Percentiles rank a stretch among this genome's conserved stretches.
These are phyloP conservation scores for Colletotrichum spinosum DNA, from an alignment of 2,329 filamentous ascomycete genomes.

Conservation along the genomic window DNA sequence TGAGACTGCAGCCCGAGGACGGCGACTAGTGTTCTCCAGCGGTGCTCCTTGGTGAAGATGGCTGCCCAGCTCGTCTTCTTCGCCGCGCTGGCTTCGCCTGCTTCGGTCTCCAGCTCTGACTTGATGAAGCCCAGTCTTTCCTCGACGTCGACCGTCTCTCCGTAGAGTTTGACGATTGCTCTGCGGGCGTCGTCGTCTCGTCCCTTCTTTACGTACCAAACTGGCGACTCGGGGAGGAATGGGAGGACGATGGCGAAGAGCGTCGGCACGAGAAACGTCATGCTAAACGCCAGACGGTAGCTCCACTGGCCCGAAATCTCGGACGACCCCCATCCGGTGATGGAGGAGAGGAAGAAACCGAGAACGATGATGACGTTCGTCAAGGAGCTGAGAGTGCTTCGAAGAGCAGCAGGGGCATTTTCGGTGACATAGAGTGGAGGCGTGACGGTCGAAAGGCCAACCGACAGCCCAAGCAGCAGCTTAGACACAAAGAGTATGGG, in stretches of 20 bases:
- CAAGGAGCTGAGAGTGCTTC: slow-evolving; percentile 43
- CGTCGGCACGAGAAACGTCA: slow-evolving; percentile 44
- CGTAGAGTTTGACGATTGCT: slow-evolving; percentile 42
- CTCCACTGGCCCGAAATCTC: slow-evolving; percentile 44
- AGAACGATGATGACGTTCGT: slow-evolving; percentile 47
- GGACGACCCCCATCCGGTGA: slow-evolving; percentile 43
- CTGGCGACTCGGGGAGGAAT: slow-evolving; percentile 44
- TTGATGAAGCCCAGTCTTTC: slow-evolving; percentile 42
- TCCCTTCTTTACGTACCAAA: slow-evolving; percentile 45
- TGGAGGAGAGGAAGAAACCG: slow-evolving; percentile 45
- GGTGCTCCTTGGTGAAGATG: slow-evolving; percentile 46
- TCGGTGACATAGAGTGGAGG: slow-evolving; percentile 45
- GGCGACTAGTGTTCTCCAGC: slow-evolving; percentile 41
- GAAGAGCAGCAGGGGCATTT: slow-evolving; percentile 43
- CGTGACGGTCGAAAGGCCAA: slow-evolving; percentile 43
- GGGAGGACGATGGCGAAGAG: slow-evolving; percentile 42
- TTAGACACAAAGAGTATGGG: slow-evolving; percentile 45
- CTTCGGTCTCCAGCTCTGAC: slow-evolving; percentile 42
- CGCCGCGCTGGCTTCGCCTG: slow-evolving; percentile 40
- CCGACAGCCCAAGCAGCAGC: slow-evolving; percentile 42
- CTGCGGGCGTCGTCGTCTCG: slow-evolving; percentile 44
- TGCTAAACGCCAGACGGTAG: slow-evolving; percentile 42
- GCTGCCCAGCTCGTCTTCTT: slow-evolving; percentile 45
- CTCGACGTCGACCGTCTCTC: slow-evolving; percentile 39
- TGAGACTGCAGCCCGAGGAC: slow-evolving; percentile 43